Conservation (phyloP, 2,329 filamentous ascomycete species). For the Pseudogymnoascus sp. region DNA sequence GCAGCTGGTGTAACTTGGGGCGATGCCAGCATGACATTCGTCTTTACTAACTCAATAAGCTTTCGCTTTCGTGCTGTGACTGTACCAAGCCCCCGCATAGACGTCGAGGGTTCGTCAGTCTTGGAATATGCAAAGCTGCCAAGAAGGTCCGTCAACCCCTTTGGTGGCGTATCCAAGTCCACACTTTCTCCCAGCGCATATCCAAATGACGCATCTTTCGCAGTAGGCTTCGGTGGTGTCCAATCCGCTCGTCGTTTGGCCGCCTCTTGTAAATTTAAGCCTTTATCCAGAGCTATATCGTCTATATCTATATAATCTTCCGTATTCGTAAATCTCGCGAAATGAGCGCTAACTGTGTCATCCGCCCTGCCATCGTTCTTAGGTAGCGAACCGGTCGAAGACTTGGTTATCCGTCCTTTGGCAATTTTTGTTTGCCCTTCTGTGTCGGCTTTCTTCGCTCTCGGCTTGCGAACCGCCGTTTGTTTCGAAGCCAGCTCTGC, state of each 20-base stretch:
- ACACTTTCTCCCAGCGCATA: not conserved
- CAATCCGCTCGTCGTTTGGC: constrained; percentile 51
- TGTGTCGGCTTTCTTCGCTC: constrained; percentile 22
- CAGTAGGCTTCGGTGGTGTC: constrained; percentile 53
- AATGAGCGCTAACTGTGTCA: constrained; percentile 31
- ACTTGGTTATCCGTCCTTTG: constrained; percentile 30
- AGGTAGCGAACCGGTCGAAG: constrained; percentile 19
- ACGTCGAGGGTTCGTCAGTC: constrained; percentile 13
- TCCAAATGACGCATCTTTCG: constrained; percentile 14
- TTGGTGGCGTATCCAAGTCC: not conserved
- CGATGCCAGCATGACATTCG: constrained; percentile 21
- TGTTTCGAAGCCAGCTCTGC: constrained; percentile 12
- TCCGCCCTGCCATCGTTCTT: constrained; percentile 15
- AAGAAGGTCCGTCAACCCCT: constrained; percentile 23
- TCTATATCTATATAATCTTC: constrained; percentile 1
- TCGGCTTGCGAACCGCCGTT: constrained; percentile 20
- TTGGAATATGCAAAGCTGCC: constrained; percentile 34
- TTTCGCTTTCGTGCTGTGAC: constrained; percentile 45
- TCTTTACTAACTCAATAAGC: constrained; percentile 42
- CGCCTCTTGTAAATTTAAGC: constrained; percentile 32
- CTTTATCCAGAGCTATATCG: constrained; percentile 13
- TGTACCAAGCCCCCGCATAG: constrained; percentile 12
- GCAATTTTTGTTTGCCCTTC: constrained; percentile 27
- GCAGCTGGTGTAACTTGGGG: constrained; percentile 34
- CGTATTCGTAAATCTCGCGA: constrained; percentile 14